These are phyloP conservation scores for Crithidia fasciculata DNA, from an alignment of 208 protist species.

Conservation along the genomic window DNA sequence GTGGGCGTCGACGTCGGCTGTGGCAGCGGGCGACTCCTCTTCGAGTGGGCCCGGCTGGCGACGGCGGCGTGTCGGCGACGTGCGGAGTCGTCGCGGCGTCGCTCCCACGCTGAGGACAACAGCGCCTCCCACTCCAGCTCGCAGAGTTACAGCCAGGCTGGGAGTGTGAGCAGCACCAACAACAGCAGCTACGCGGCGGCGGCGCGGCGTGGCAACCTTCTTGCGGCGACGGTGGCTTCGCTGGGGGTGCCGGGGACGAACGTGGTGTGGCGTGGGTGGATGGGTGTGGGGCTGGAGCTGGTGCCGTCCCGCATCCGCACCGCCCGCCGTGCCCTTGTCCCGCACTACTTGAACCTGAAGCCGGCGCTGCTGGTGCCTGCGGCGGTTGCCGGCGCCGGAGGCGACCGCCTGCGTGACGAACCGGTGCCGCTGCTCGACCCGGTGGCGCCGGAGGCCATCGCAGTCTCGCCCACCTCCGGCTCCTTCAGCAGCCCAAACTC, in stretches of 20 bases:
- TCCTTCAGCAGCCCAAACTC: slow-evolving; percentile 18
- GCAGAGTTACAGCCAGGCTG: background rate
- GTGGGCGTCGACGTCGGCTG: slow-evolving; percentile 67
- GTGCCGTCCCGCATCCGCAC: slow-evolving; percentile 67
- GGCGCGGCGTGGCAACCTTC: slow-evolving; percentile 11
- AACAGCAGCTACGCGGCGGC: slow-evolving; percentile 9
- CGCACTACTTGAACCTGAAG: slow-evolving; percentile 48
- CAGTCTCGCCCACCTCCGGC: slow-evolving; percentile 1
- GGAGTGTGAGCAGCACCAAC: background rate
- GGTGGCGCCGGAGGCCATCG: slow-evolving; percentile 24
- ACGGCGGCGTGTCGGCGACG: slow-evolving; percentile 28
- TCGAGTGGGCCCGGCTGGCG: slow-evolving; percentile 68
- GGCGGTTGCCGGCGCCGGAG: background rate
- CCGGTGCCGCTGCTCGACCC: slow-evolving; percentile 19
- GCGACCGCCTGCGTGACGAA: background rate
- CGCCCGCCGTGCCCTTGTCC: slow-evolving; percentile 50
- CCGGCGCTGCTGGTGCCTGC: slow-evolving; percentile 13
- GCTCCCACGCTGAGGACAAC: slow-evolving; percentile 2
- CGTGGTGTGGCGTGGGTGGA: slow-evolving; percentile 40
- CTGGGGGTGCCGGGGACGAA: slow-evolving; percentile 7
- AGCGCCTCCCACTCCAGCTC: slow-evolving; percentile 6
- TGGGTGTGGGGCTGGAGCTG: slow-evolving; percentile 68
- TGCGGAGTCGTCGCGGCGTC: background rate
- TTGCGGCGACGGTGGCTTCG: slow-evolving; percentile 17
- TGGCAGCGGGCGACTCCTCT: slow-evolving; percentile 78